Conservation (phyloP, 202 grass and related monocot genomes). For the Panicum virgatum region DNA sequence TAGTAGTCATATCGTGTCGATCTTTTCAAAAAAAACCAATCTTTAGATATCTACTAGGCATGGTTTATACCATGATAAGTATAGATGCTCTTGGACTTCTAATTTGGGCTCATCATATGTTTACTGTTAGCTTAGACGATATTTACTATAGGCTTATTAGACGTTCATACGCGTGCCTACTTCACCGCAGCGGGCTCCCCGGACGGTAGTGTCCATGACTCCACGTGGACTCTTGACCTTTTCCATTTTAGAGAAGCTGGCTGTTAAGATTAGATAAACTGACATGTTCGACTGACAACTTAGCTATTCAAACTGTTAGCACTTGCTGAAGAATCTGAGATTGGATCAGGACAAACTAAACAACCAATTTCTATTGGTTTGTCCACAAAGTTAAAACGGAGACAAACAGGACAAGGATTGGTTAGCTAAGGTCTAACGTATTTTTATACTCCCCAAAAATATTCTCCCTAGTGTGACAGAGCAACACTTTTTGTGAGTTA, state of each 20-base stretch:
- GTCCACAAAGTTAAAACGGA: not conserved
- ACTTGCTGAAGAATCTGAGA: conserved; percentile 9
- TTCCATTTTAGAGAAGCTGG: not conserved
- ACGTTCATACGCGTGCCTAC: too few species aligned
- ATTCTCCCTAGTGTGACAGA: too few species aligned
- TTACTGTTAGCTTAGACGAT: too few species aligned
- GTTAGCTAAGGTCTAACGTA: not conserved
- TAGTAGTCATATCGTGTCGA: too few species aligned
- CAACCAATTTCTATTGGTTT: not conserved
- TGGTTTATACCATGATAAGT: too few species aligned
- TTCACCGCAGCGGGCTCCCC: too few species aligned
- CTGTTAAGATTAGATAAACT: not conserved
- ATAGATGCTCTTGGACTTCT: too few species aligned
- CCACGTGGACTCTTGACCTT: not conserved
- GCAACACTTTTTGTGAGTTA: not conserved
- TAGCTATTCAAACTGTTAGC: not conserved
- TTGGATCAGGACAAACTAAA: not conserved
- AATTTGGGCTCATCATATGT: too few species aligned
- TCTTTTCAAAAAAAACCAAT: too few species aligned
- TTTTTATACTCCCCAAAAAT: not conserved
- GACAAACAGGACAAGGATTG: not conserved
- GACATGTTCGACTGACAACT: not conserved
- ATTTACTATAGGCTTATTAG: too few species aligned
- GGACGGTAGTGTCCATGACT: too few species aligned
- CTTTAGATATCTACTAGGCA: too few species aligned